Base-by-base conservation (phyloP, 2,329 filamentous ascomycete species). In the Aureobasidium namibiae region DNA sequence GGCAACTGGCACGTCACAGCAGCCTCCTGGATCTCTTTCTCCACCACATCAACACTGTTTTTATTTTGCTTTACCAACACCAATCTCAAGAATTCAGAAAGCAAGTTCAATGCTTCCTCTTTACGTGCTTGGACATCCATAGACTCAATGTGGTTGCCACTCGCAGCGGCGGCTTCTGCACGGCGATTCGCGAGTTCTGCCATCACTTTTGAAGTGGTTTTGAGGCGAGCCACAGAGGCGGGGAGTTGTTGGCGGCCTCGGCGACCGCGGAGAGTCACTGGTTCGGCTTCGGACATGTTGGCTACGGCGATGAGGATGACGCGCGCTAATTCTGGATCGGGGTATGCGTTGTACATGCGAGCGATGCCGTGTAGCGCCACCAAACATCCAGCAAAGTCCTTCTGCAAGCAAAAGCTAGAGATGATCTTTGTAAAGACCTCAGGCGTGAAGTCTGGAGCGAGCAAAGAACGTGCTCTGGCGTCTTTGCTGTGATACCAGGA, bases 341-440 rank as follows among this genome's bases (percentile, higher is more conserved):
- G 63, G 31, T 31, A 62, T 2, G 11, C 23, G 3, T 45, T 53
- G 41, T 61, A 62, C 9, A 18, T 24, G 14, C 42, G 38, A 4
- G 53, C 38, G 7, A 61, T 60, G 5, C 48, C 60, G 36, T 63
- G 59, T 21, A 64, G 23, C 11, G 63, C 61, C 7, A 61, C 57
- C 31, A 64, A 33, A 39, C 49, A 39, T 2, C 56, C 61, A 5
- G 60, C 54, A 38, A 64, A 61, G 34, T 64, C 63, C n/a, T 53
- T 61, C 14, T 56, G 18, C 18, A 39, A 26, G 24, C 56, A 63
- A 38, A 64, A 64, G 23, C 44, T 45, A 26, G 56, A 41, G 1
- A 64, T 56, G 29, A 64, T 63, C 48, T 57, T 53, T 7, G 59
- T 54, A 42, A 63, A 61, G 6, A 63, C 56, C 33, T 57, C 60